Evolutionary conservation across 495 filamentous ascomycete species (phyloP).

Genomic region (Peziza echinospora): DNA sequence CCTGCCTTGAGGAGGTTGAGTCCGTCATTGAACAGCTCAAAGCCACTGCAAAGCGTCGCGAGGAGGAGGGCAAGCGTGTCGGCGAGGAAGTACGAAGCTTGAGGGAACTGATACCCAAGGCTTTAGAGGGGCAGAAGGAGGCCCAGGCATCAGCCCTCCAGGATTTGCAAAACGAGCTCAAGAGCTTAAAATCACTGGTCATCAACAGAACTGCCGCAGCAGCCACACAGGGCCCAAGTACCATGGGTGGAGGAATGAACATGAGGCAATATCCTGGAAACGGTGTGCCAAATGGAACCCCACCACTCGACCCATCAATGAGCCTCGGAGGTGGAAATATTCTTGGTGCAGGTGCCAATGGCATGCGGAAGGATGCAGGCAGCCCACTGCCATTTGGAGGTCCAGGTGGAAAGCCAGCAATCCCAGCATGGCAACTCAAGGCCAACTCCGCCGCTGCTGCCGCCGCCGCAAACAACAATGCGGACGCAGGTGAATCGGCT

Average conservation of each 20-base stretch:
- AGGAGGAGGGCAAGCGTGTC: conserved; percentile 64
- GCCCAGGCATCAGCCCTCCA: conserved; percentile 55
- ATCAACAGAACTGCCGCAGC: conserved; percentile 15
- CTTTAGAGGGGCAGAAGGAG: conserved; percentile 69
- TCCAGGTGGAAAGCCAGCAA: conserved; percentile 37
- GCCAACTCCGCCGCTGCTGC: conserved; percentile 36
- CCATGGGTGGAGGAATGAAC: neutral
- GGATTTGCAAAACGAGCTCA: conserved; percentile 72
- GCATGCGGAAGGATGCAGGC: conserved; percentile 22
- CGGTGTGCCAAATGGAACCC: conserved; percentile 21
- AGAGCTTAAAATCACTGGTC: conserved; percentile 65
- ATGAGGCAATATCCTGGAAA: neutral
- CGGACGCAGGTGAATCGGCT: conserved; percentile 20
- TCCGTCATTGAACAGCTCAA: conserved; percentile 61
- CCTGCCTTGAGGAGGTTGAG: conserved; percentile 64
- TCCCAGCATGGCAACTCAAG: conserved; percentile 80
- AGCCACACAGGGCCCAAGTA: neutral
- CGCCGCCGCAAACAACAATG: no score
- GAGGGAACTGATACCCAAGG: conserved; percentile 66
- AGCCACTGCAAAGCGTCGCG: conserved; percentile 48
- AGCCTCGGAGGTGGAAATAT: conserved; percentile 17
- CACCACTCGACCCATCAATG: conserved; percentile 22
- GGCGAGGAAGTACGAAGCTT: conserved; percentile 70
- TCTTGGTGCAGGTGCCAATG: conserved; percentile 18
- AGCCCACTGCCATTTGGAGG: conserved; percentile 24